A percentile compares a stretch with the other conserved stretches of the same genome.
Evolutionary conservation across 768 basidiomycete species (phyloP).

Genomic region (Sporobolomyces pararoseus): DNA sequence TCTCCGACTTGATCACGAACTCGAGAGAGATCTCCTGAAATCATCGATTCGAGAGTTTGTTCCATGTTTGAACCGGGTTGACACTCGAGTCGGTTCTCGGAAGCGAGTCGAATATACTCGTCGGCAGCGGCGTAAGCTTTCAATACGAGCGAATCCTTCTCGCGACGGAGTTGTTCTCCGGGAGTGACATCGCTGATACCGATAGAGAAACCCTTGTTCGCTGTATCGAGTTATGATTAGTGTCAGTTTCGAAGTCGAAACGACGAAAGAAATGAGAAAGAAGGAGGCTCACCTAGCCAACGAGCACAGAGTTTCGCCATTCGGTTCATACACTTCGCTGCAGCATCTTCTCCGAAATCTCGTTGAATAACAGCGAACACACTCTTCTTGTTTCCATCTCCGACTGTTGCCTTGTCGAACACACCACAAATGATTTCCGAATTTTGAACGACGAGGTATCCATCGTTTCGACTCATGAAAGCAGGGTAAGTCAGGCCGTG

Average conservation of each 20-base stretch:
- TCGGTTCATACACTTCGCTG: slow-evolving; percentile 90
- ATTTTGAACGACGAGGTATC: slow-evolving; percentile 93
- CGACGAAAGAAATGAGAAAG: not conserved
- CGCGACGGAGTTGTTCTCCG: slow-evolving; percentile 69
- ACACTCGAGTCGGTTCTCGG: slow-evolving; percentile 86
- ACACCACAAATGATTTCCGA: slow-evolving; percentile 99
- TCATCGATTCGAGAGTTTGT: slow-evolving; percentile 92
- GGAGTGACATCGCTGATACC: slow-evolving; percentile 99
- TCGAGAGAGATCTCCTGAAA: slow-evolving; percentile 85
- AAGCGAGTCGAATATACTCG: slow-evolving; percentile 80
- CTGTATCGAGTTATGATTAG: slow-evolving; percentile 53
- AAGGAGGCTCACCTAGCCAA: slow-evolving; percentile 65
- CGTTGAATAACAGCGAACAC: slow-evolving; percentile 96
- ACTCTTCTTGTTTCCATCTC: slow-evolving; percentile 98
- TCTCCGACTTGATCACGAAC: slow-evolving; percentile 95
- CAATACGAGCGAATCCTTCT: slow-evolving; percentile 82
- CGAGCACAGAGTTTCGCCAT: slow-evolving; percentile 92
- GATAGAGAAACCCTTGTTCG: slow-evolving; percentile 93
- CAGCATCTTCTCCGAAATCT: slow-evolving; percentile 92
- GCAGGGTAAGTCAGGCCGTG: slow-evolving; percentile 50
- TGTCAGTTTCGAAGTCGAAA: slow-evolving; percentile 29
- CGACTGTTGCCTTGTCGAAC: slow-evolving; percentile 97
- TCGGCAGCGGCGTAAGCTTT: slow-evolving; percentile 83
- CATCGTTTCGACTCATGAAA: slow-evolving; percentile 84
- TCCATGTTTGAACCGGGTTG: slow-evolving; percentile 97